phyloP scores from a whole-genome alignment of 2,329 filamentous ascomycete genomes.

The Lasiodiplodia citricola region DNA sequence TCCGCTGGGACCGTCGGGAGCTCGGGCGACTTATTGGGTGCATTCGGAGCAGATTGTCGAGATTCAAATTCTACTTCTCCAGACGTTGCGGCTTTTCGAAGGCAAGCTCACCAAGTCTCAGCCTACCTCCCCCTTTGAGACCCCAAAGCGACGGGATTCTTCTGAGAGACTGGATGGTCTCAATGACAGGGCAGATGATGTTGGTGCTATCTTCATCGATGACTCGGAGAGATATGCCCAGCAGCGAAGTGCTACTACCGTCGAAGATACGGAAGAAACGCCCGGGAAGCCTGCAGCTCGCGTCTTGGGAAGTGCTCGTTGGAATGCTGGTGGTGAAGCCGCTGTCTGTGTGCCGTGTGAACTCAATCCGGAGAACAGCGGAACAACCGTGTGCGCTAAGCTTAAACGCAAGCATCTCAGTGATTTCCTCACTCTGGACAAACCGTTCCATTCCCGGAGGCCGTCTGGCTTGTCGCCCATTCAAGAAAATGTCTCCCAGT shows the following conservation, averaged over 20 bases:
- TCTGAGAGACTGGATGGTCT: conserved; percentile 34
- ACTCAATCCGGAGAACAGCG: conserved; percentile 31
- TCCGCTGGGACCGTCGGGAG: conserved; percentile 52
- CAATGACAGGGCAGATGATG: conserved; percentile 40
- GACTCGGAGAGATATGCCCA: conserved; percentile 53
- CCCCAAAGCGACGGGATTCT: conserved; percentile 36
- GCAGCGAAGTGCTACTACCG: conserved; percentile 51
- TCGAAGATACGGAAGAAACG: conserved; percentile 47
- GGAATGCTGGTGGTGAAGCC: conserved; percentile 41
- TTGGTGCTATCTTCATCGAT: conserved; percentile 54
- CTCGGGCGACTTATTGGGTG: conserved; percentile 59
- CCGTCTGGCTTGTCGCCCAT: conserved; percentile 32
- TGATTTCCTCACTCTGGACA: conserved; percentile 45
- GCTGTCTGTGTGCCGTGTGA: conserved; percentile 34
- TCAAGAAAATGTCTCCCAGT: conserved; percentile 31
- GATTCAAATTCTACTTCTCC: conserved; percentile 57
- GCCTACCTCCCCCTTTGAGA: conserved; percentile 31
- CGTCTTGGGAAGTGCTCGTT: conserved; percentile 42
- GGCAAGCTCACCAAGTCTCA: conserved; percentile 29
- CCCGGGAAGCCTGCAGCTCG: conserved; percentile 38
- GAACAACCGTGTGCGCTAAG: conserved; percentile 32
- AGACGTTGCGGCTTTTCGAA: conserved; percentile 52
- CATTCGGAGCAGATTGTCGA: conserved; percentile 61
- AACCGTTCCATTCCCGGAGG: conserved; percentile 29
- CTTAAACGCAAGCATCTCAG: conserved; percentile 50